Percentiles rank a stretch among this genome's conserved stretches.
Evolutionary conservation across 2,329 filamentous ascomycete species (phyloP).

Genomic region (Gaeumannomyces sp.): DNA sequence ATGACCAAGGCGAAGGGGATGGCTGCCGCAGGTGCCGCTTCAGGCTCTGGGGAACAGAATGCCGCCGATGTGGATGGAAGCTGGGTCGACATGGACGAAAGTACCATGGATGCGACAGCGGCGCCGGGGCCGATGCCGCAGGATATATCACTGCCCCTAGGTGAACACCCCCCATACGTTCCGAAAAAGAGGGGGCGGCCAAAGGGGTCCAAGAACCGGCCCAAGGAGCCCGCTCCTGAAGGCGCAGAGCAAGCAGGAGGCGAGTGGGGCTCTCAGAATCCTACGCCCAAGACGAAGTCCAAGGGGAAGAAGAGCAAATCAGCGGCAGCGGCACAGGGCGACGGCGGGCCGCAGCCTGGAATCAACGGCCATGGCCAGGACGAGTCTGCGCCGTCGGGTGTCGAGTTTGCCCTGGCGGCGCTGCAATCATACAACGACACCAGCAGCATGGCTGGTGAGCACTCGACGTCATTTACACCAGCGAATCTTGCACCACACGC

Average conservation of each 20-base stretch:
- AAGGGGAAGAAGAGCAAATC: conserved; percentile 4
- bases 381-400: background rate
- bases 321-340: too few relatives aligned
- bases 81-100: conserved; percentile 41
- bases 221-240: conserved; percentile 25
- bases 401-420: conserved; percentile 5
- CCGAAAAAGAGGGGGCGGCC: conserved; percentile 40
- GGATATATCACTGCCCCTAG: background rate
- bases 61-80: conserved; percentile 29
- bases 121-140: background rate
- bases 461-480: conserved; percentile 10
- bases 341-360: background rate
- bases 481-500: conserved; percentile 6
- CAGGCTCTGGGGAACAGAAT: background rate
- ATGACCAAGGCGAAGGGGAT: conserved; percentile 18
- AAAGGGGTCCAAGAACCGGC: conserved; percentile 46
- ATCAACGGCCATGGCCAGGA: conserved; percentile 6
- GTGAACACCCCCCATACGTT: background rate
- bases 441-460: background rate
- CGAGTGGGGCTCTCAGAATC: background rate
- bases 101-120: conserved; percentile 19
- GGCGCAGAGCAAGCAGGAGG: background rate
- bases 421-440: conserved; percentile 1
- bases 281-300: background rate
- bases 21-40: conserved; percentile 9